Base-by-base conservation (phyloP, 1,284 basidiomycete genomes). In the Gymnopus androsaceus region DNA sequence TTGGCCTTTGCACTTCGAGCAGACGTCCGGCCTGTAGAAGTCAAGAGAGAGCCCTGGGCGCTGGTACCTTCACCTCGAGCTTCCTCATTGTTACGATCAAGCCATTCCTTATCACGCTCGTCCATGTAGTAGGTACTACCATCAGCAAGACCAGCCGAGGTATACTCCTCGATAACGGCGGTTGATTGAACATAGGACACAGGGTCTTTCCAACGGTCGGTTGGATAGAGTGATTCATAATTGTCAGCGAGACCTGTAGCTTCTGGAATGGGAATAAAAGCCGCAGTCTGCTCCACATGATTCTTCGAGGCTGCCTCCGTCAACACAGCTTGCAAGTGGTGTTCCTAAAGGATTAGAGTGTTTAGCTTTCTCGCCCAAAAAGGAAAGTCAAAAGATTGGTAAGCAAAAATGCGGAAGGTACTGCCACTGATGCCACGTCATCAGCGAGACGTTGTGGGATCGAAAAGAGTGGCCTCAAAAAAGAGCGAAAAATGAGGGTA, bases 81-180 rank as follows among this genome's bases (percentile, higher is more conserved):
- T 61, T 91, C 86, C 63, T 91, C 88, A 65, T 98, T 98, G 69
- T 94, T 94, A 70, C 87, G 89, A 60, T 91, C 87, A 36, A 99
- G 82, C 95, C 96, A 99, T 56, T 91, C 89, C 64, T 90, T 85
- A 74, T 99, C 97, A 36, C 93, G 90, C 70, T 99, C 97, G 67
- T 99, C 97, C 88, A 98, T 91, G 64, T 87, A 92, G 70, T 99
- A 98, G 4, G 87, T 84, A 67, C 88, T 92, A 1, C 85, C 87
- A 63, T 83, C 78, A 33, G 80, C 73, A 59, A 92, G 80, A 17
- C 82, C 81, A 59, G 74, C 78, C 14, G 68, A 69, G 56, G 79
- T 73, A 28, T 80, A 75, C 65, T 98, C 94, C 67, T 99, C 97
- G 60, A 92, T 87, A 2, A 92, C 94, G 64, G 93, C 86, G 8